A percentile compares a stretch with the other conserved stretches of the same genome.
Evolutionary conservation across 2,329 filamentous ascomycete species (phyloP).

Genomic region (Aspergillus aculeatinus): DNA sequence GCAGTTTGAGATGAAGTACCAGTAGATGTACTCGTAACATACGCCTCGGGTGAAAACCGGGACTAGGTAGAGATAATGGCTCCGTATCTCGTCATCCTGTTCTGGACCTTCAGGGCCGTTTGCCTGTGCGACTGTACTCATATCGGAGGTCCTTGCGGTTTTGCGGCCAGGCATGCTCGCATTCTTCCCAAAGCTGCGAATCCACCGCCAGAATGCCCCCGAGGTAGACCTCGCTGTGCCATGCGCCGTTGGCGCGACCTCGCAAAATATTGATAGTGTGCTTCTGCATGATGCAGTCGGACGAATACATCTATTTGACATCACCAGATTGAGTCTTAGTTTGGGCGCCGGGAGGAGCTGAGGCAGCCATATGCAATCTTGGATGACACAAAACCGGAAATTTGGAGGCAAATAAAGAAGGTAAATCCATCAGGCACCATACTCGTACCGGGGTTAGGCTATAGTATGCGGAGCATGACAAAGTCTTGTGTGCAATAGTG

Average conservation of each 20-base stretch:
- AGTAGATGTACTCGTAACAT: neutral
- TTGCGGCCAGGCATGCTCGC: neutral
- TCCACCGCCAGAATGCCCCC: neutral
- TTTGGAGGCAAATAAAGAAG: neutral
- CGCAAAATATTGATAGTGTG: neutral
- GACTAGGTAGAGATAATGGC: neutral
- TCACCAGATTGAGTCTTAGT: neutral
- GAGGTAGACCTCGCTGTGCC: neutral
- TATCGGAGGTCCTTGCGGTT: neutral
- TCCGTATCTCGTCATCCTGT: neutral
- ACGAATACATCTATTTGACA: neutral
- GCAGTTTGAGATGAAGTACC: neutral
- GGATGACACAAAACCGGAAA: neutral
- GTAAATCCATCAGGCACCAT: constrained; percentile 1
- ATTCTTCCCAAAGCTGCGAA: neutral
- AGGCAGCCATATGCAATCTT: constrained; percentile 1
- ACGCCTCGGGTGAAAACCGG: neutral
- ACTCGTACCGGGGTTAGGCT: constrained; percentile 10
- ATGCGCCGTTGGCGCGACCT: neutral
- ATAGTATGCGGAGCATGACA: constrained; percentile 8
- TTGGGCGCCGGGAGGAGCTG: neutral
- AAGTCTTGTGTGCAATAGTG: constrained; percentile 11
- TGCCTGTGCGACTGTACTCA: neutral
- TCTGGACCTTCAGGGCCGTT: neutral
- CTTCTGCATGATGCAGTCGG: neutral